Conservation (phyloP, 441 rosid species). For the Arabidopsis hybrid region DNA sequence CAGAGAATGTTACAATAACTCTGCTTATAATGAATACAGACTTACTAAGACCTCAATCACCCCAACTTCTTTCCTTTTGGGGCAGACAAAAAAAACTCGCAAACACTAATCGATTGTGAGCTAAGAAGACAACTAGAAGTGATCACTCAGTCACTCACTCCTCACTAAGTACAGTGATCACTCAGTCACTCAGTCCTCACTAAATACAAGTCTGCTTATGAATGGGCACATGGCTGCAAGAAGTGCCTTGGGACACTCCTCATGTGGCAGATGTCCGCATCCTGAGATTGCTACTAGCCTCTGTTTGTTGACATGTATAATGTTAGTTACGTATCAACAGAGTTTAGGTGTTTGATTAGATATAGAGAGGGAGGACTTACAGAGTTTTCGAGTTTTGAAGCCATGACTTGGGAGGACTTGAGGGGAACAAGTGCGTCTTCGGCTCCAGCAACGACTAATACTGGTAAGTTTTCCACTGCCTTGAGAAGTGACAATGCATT, state of each 20-base stretch:
- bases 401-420: constrained; percentile 85
- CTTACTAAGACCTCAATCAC: constrained; percentile 34
- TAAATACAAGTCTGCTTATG: constrained; percentile 67
- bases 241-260: constrained; percentile 95
- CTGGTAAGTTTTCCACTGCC: constrained; percentile 74
- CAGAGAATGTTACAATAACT: constrained; percentile 34
- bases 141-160: too few relatives aligned
- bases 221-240: constrained; percentile 89
- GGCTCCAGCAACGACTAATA: constrained; percentile 88
- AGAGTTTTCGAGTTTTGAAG: constrained; percentile 88
- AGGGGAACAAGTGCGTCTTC: constrained; percentile 90
- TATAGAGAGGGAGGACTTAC: constrained; percentile 62
- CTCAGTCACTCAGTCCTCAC: constrained; percentile 37
- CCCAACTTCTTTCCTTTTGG: constrained; percentile 37
- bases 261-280: constrained; percentile 98
- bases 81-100: constrained; percentile 24
- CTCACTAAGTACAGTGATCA: constrained; percentile 31
- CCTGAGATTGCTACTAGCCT: constrained; percentile 94
- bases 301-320: constrained; percentile 51
- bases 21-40: constrained; percentile 36
- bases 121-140: constrained; percentile 44
- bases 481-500: constrained; percentile 62
- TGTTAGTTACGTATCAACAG: constrained; percentile 20
- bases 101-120: constrained; percentile 22
- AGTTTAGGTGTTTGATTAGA: constrained; percentile 13